Evolutionary conservation across 768 basidiomycete species (phyloP).

Genomic region (Pisolithus microcarpus): DNA sequence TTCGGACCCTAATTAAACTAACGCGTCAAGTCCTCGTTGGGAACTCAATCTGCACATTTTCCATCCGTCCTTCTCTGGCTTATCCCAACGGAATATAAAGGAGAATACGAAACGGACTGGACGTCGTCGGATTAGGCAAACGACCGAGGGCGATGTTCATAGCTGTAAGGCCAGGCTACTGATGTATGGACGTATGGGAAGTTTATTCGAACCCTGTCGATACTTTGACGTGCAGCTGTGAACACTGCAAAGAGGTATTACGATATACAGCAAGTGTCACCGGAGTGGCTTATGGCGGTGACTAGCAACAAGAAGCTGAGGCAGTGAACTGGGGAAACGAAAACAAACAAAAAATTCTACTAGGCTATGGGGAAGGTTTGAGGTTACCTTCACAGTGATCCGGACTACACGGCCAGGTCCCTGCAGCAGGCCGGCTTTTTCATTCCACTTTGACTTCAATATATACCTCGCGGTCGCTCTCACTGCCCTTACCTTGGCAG

Average conservation of each 20-base stretch:
- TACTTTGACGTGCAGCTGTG: not conserved
- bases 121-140: slow-evolving; percentile 24
- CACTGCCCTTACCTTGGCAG: not conserved
- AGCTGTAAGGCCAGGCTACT: not conserved
- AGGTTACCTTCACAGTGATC: not conserved
- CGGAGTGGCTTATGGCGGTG: not conserved
- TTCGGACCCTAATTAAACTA: slow-evolving; percentile 3
- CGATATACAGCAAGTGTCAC: not conserved
- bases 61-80: not conserved
- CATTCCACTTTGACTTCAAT: not conserved
- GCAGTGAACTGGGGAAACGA: not conserved
- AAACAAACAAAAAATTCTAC: not conserved
- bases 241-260: not conserved
- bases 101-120: not conserved
- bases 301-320: not conserved
- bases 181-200: not conserved
- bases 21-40: slow-evolving; percentile 1
- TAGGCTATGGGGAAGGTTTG: not conserved
- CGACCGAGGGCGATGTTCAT: slow-evolving; percentile 22
- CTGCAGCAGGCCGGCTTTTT: not conserved
- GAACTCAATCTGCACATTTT: not conserved
- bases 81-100: not conserved
- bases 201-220: not conserved
- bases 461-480: not conserved
- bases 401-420: not conserved